Evolutionary conservation across 2,329 filamentous ascomycete genomes (phyloP).

Genomic region (Neopestalotiopsis sp.): DNA sequence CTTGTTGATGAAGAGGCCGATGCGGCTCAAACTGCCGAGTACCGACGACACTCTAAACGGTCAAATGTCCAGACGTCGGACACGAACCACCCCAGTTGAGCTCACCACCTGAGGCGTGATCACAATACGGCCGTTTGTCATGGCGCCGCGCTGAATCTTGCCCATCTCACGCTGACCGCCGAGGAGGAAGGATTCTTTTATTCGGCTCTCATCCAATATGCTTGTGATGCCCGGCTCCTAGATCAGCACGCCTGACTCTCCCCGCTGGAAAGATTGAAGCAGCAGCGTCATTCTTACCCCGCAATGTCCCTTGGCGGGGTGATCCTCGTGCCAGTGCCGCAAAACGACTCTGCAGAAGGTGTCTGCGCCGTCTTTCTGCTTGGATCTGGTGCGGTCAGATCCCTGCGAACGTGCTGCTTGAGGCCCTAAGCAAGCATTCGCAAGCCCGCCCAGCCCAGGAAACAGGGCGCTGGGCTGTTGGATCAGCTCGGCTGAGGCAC

Average conservation of each 20-base stretch:
- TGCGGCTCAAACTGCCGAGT: neutral
- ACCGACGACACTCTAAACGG: neutral
- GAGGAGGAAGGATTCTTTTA: neutral
- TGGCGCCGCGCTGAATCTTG: neutral
- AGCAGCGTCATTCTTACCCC: slow-evolving; percentile 12
- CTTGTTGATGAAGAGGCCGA: neutral
- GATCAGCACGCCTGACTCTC: neutral
- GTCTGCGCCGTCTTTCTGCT: slow-evolving; percentile 8
- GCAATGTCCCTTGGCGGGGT: slow-evolving; percentile 12
- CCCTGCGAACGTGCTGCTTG: neutral
- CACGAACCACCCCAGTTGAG: neutral
- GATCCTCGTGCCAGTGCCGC: slow-evolving; percentile 5
- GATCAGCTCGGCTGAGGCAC: neutral
- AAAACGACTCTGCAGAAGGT: neutral
- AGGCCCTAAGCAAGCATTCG: no score
- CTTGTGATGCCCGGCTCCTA: neutral
- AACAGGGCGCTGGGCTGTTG: slow-evolving; percentile 10
- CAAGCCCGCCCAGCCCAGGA: neutral
- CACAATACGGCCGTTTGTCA: neutral
- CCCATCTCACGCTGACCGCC: neutral
- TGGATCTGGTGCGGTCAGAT: neutral
- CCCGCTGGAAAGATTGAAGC: neutral
- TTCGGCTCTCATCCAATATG: no score
- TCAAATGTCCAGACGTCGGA: no score
- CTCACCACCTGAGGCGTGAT: neutral